Evolutionary conservation across 2,329 filamentous ascomycete species (phyloP).

Genomic region (Fonsecaea erecta): DNA sequence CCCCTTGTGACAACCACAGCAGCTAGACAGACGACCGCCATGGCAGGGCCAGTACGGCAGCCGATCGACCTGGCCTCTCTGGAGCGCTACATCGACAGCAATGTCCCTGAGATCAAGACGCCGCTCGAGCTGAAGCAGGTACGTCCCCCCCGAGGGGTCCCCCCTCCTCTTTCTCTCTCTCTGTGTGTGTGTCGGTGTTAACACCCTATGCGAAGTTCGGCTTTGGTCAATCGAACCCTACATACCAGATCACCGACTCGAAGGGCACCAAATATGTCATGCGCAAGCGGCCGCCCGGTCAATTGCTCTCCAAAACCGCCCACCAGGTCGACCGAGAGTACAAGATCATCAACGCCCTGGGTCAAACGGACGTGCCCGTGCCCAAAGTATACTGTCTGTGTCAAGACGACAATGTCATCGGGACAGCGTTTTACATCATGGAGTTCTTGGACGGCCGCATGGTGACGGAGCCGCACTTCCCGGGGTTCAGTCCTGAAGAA

Average conservation of each 20-base stretch:
- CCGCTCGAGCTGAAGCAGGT: constrained; percentile 92
- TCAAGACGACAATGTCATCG: constrained; percentile 77
- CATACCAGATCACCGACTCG: constrained; percentile 82
- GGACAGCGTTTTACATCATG: constrained; percentile 97
- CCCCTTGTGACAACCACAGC: background rate
- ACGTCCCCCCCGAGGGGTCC: constrained; percentile 37
- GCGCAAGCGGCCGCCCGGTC: constrained; percentile 97
- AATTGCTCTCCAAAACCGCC: constrained; percentile 87
- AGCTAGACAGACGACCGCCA: constrained; percentile 10
- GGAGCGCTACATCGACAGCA: constrained; percentile 73
- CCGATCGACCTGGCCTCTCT: constrained; percentile 82
- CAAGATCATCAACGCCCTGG: constrained; percentile 82
- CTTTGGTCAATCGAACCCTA: constrained; percentile 96
- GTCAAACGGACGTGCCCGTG: constrained; percentile 79
- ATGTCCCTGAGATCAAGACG: constrained; percentile 81
- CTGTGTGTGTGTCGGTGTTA: background rate
- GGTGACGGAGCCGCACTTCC: constrained; percentile 85
- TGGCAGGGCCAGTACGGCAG: constrained; percentile 90
- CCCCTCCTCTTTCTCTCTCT: no score
- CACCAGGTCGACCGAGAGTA: constrained; percentile 97
- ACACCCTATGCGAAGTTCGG: constrained; percentile 70
- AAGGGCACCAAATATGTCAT: constrained; percentile 77
- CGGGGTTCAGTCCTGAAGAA: constrained; percentile 69
- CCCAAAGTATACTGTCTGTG: constrained; percentile 84
- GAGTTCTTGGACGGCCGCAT: constrained; percentile 92